Conservation (phyloP, 2,329 filamentous ascomycete genomes). For the Sarocladiaceae sp. region DNA sequence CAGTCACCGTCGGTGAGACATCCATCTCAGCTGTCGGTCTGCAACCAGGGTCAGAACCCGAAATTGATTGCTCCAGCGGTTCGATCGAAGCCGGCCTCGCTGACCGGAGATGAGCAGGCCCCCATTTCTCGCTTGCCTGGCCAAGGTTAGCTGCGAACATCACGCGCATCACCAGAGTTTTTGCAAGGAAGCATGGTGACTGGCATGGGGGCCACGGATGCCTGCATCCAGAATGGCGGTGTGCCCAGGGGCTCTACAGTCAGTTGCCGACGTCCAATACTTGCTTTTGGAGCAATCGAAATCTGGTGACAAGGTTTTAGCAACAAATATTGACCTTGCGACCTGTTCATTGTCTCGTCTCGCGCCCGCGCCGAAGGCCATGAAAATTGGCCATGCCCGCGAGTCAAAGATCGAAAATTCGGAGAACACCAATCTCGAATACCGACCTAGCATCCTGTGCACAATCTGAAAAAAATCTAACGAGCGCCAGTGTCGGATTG, state of each 20-base stretch:
- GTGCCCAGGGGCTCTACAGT: slow-evolving; percentile 2
- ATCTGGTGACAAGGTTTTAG: too few species aligned
- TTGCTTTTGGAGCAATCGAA: background rate
- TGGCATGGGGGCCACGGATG: background rate
- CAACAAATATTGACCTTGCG: too few species aligned
- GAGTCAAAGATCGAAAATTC: too few species aligned
- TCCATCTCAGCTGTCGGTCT: slow-evolving; percentile 4
- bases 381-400: too few species aligned
- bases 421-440: too few species aligned
- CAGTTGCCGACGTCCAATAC: background rate
- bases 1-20: slow-evolving; percentile 9
- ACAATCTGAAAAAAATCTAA: too few species aligned
- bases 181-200: background rate
- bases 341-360: too few species aligned
- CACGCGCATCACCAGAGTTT: slow-evolving; percentile 7
- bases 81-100: slow-evolving; percentile 2
- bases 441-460: too few species aligned
- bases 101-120: slow-evolving; percentile 5
- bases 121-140: slow-evolving; percentile 7
- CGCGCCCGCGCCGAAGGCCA: too few species aligned
- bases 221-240: slow-evolving; percentile 4
- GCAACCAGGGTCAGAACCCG: slow-evolving; percentile 5
- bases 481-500: too few species aligned
- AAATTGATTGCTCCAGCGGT: slow-evolving; percentile 4
- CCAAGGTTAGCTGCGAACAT: slow-evolving; percentile 7